Base-by-base conservation (phyloP, 2,329 filamentous ascomycete genomes). In the Claviceps arundinis region DNA sequence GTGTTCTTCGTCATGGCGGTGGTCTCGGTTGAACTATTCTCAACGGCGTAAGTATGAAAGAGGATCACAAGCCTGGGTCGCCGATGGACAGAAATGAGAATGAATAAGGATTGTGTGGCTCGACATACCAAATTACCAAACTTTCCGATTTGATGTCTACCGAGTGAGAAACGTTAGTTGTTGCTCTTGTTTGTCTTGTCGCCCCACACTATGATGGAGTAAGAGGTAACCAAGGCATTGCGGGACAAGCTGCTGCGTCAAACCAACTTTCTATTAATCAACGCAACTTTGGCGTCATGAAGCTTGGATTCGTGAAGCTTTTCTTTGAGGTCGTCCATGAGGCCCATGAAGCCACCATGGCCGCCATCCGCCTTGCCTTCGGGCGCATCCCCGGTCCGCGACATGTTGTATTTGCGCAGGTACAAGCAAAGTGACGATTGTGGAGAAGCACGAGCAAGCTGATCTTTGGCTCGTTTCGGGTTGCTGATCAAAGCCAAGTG, bases 1-100 rank as follows among this genome's bases (percentile, higher is more conserved):
- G 65, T 97, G 90, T 58, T 85, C 85, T 68, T 97, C 91, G 64
- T 96, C 91, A 64, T 96, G 91, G 51, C 91, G 85, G 66, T 97
- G 91, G 57, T 94, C 87, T 24, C 78, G 74, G 62, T 96, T 97
- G 70, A 95, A 78, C 77, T 80, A 50, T 26, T 6, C 13, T 42
- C 7, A 11, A 30, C 5, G 3, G 16, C 9, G 30, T 50, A 14
- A 5, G 34, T 8, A 45, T 38, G 41, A 37, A 37, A n/a, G n/a
- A 11, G 19, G 2, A 11, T 5, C 3, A 43, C 41, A 19, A 45
- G 8, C 26, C 26, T 26, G 8, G 7, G 26, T 26, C 26, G 26
- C 26, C 26, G 26, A 26, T 26, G 26, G 7, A 8, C 7, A 17
- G 6, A 30, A 17, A 37, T 45, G 22, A 19, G 24, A 9, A 4